These are phyloP conservation scores for Termitomyces sp. DNA, from an alignment of 1,284 basidiomycete species.

Conservation along the genomic window DNA sequence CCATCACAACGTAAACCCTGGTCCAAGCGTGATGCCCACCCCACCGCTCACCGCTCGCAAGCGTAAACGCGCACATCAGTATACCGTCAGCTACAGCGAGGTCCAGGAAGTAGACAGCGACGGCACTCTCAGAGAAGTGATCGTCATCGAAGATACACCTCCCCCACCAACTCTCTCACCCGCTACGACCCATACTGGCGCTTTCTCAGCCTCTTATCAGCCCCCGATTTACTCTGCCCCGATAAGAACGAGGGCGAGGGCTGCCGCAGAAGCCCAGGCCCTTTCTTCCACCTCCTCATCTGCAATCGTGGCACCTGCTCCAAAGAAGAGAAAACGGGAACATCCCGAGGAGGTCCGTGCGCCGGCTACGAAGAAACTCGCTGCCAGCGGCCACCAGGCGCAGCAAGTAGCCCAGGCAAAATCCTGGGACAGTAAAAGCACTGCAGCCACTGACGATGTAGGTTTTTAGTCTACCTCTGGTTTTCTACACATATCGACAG, in stretches of 20 bases:
- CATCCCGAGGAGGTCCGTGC: constrained; percentile 62
- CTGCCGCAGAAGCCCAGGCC: constrained; percentile 75
- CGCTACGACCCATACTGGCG: constrained; percentile 59
- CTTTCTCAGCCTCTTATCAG: constrained; percentile 72
- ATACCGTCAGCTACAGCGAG: constrained; percentile 77
- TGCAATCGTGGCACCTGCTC: constrained; percentile 52
- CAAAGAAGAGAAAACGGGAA: constrained; percentile 77
- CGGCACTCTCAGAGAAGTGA: constrained; percentile 73
- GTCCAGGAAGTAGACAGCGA: constrained; percentile 76
- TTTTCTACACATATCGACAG: constrained; percentile 21
- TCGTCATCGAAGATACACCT: constrained; percentile 83
- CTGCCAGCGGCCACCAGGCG: constrained; percentile 41
- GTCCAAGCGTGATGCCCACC: constrained; percentile 54
- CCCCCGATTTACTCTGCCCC: constrained; percentile 68
- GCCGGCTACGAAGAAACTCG: constrained; percentile 56
- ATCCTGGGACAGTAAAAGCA: constrained; percentile 60
- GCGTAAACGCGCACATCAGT: constrained; percentile 75
- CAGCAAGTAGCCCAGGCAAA: constrained; percentile 44
- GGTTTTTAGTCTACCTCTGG: constrained; percentile 22
- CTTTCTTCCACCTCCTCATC: constrained; percentile 63
- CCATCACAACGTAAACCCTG: constrained; percentile 37
- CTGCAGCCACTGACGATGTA: constrained; percentile 59
- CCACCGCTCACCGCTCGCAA: constrained; percentile 66
- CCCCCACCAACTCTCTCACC: constrained; percentile 74
- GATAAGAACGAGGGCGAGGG: constrained; percentile 74